Evolutionary conservation across 2,329 filamentous ascomycete genomes (phyloP).

Genomic region (Apiospora saccharicola): DNA sequence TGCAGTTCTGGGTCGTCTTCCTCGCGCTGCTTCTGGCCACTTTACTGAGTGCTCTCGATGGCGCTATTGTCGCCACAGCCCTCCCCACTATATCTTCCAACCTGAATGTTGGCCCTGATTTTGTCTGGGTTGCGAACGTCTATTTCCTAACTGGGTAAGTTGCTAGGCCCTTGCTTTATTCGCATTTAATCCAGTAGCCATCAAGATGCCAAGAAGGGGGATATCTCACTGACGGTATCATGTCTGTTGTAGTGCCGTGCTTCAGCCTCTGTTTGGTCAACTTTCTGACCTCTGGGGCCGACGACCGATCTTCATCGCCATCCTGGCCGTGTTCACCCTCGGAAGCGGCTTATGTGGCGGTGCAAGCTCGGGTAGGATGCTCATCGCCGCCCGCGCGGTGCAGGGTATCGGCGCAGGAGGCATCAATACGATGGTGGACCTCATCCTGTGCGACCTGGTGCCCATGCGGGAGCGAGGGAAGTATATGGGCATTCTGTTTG

Average conservation of each 20-base stretch:
- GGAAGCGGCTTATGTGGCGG: slow-evolving; percentile 26
- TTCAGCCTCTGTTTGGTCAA: slow-evolving; percentile 54
- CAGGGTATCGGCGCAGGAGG: slow-evolving; percentile 25
- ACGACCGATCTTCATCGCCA: slow-evolving; percentile 36
- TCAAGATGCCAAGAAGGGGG: too few species aligned
- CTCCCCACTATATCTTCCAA: slow-evolving; percentile 33
- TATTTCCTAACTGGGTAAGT: slow-evolving; percentile 5
- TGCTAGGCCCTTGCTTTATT: too few species aligned
- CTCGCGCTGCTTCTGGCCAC: background rate
- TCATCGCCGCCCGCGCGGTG: slow-evolving; percentile 19
- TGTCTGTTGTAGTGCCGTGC: slow-evolving; percentile 39
- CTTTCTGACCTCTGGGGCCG: slow-evolving; percentile 54
- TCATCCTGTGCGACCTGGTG: slow-evolving; percentile 24
- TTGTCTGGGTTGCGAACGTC: slow-evolving; percentile 33
- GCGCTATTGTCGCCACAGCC: slow-evolving; percentile 31
- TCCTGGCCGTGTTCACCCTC: slow-evolving; percentile 22
- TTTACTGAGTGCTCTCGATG: slow-evolving; percentile 27
- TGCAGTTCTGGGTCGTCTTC: background rate
- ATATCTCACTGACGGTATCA: background rate
- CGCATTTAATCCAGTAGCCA: too few species aligned
- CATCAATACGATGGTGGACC: slow-evolving; percentile 21
- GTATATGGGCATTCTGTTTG: slow-evolving; percentile 21
- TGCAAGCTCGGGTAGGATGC: slow-evolving; percentile 1
- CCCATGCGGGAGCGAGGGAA: slow-evolving; percentile 24
- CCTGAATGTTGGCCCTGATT: slow-evolving; percentile 28